These are phyloP conservation scores for Danielia oregonensis DNA, from an alignment of 805 yeast genomes.

Conservation along the genomic window DNA sequence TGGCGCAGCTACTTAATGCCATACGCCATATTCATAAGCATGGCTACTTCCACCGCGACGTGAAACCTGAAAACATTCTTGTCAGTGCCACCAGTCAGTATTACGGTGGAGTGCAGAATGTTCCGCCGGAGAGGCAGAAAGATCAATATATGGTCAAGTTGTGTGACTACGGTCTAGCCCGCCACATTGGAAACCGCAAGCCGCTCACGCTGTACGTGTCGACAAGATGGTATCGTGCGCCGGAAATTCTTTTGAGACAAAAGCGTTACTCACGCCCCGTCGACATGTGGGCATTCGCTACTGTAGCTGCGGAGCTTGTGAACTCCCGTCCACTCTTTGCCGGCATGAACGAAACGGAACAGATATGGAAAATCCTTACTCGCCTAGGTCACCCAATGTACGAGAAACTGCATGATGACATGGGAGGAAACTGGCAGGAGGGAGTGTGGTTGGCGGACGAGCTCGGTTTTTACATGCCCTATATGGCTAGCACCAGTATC, in stretches of 20 bases:
- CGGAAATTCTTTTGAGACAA: conserved; percentile 69
- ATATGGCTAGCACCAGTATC: conserved; percentile 47
- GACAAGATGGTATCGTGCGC: conserved; percentile 84
- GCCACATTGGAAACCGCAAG: conserved; percentile 49
- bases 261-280: conserved; percentile 62
- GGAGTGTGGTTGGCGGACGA: conserved; percentile 50
- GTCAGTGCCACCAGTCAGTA: conserved; percentile 56
- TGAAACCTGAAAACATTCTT: conserved; percentile 90
- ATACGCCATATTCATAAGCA: conserved; percentile 74
- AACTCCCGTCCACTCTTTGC: conserved; percentile 79
- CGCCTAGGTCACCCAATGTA: conserved; percentile 70
- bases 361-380: conserved; percentile 62
- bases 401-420: conserved; percentile 12
- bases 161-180: conserved; percentile 79
- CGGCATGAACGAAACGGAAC: conserved; percentile 77
- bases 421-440: conserved; percentile 75
- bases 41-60: conserved; percentile 79
- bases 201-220: conserved; percentile 75
- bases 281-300: conserved; percentile 86
- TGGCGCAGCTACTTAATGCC: conserved; percentile 71
- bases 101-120: conserved; percentile 38
- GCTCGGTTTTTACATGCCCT: conserved; percentile 57
- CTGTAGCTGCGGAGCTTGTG: conserved; percentile 70
- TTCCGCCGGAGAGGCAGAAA: conserved; percentile 38
- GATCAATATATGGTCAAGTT: conserved; percentile 62